phyloP scores from a whole-genome alignment of 257 asterid genomes.

The Forsythia suspensa region DNA sequence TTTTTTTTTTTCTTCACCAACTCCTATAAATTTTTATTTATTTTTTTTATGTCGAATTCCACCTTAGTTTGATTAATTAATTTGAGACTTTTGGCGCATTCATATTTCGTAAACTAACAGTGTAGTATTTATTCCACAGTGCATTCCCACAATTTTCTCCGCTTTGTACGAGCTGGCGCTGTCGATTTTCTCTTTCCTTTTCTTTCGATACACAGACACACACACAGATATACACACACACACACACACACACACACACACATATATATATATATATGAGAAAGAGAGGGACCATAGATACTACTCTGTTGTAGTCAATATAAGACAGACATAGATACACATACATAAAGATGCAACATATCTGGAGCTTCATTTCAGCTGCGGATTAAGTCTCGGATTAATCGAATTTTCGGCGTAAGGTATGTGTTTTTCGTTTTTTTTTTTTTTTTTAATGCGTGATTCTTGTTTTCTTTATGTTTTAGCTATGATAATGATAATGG shows the following conservation, averaged over 20 bases:
- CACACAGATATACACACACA: not conserved
- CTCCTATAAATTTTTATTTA: no score
- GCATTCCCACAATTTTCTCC: conserved; percentile 5
- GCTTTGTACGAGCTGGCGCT: conserved; percentile 24
- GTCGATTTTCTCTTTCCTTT: conserved; percentile 14
- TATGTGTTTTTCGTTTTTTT: not conserved
- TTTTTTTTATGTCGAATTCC: no score
- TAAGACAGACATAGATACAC: not conserved
- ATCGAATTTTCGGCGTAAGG: not conserved
- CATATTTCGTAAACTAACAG: not conserved
- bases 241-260: not conserved
- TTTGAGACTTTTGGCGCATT: no score
- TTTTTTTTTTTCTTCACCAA: no score
- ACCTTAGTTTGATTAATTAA: no score
- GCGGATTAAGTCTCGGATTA: not conserved
- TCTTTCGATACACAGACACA: conserved; percentile 1
- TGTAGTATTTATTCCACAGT: conserved; percentile 7
- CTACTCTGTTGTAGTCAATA: not conserved
- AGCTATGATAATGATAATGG: not conserved
- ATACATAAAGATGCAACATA: no score
- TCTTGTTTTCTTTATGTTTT: not conserved
- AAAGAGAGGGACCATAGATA: no score
- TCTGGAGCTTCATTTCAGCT: not conserved
- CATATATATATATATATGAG: not conserved
- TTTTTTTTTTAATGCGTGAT: not conserved